Conservation (phyloP, 129 eudicot genomes). For the Cynara cardunculus region DNA sequence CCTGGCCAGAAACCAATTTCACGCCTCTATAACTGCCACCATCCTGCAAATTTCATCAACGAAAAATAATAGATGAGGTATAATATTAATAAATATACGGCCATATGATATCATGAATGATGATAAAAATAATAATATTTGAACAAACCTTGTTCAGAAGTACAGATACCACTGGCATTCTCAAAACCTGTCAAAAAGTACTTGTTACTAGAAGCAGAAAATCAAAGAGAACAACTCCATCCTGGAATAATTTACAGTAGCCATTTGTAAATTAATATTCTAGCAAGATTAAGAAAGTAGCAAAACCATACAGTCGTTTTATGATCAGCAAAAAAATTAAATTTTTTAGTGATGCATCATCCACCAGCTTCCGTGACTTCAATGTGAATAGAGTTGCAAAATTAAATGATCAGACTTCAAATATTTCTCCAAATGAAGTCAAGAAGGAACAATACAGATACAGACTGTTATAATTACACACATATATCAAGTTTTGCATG, state of each 20-base stretch:
- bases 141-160: constrained; percentile 62
- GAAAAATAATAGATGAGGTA: not conserved
- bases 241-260: too few relatives aligned
- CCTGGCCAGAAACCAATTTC: constrained; percentile 86
- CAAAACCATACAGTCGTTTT: not conserved
- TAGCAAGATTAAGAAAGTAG: not conserved
- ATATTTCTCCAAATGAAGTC: constrained; percentile 2
- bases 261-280: not conserved
- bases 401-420: not conserved
- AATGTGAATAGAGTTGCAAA: not conserved
- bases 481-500: not conserved
- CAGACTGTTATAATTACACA: too few relatives aligned
- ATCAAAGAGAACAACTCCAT: not conserved
- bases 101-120: not conserved
- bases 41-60: constrained; percentile 40
- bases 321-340: not conserved
- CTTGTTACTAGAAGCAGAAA: not conserved
- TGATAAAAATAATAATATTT: not conserved
- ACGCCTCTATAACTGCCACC: constrained; percentile 64
- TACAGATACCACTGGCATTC: constrained; percentile 70
- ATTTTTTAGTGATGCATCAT: not conserved
- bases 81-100: not conserved
- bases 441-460: too few relatives aligned
- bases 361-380: not conserved
- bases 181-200: constrained; percentile 56